Conservation (phyloP, 1,284 basidiomycete genomes). For the Apiotrichum gamsii region DNA sequence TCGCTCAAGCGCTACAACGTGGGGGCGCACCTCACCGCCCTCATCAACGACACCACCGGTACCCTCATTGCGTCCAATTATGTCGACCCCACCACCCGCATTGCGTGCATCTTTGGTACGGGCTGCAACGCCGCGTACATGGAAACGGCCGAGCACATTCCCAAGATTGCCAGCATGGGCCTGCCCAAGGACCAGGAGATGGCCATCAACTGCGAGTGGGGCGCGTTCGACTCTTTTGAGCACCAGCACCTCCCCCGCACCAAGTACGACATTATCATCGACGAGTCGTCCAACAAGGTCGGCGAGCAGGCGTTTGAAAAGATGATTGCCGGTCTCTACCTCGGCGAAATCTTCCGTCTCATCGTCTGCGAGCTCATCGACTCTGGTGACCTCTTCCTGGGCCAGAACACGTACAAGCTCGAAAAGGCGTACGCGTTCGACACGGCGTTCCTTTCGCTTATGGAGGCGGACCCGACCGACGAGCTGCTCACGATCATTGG, state of each 20-base stretch:
- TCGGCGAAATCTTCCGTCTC: slow-evolving; percentile 91
- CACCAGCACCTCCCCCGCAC: slow-evolving; percentile 92
- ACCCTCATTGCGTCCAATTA: slow-evolving; percentile 96
- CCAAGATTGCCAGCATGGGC: slow-evolving; percentile 68
- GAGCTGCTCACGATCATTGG: slow-evolving; percentile 94
- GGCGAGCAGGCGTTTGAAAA: slow-evolving; percentile 83
- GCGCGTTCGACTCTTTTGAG: slow-evolving; percentile 93
- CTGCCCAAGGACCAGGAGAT: slow-evolving; percentile 67
- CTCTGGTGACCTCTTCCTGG: slow-evolving; percentile 91
- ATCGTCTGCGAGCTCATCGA: slow-evolving; percentile 94
- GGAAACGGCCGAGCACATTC: slow-evolving; percentile 73
- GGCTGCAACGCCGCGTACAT: slow-evolving; percentile 98
- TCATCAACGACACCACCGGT: slow-evolving; percentile 96
- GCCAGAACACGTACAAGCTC: slow-evolving; percentile 96
- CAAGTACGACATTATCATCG: slow-evolving; percentile 88
- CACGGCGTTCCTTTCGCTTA: slow-evolving; percentile 92
- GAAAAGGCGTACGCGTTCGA: slow-evolving; percentile 89
- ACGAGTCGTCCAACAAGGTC: slow-evolving; percentile 92
- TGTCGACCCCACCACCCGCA: slow-evolving; percentile 81
- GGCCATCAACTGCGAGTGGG: slow-evolving; percentile 82
- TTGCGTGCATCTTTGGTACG: slow-evolving; percentile 95
- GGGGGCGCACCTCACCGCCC: slow-evolving; percentile 70
- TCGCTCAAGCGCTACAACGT: slow-evolving; percentile 57
- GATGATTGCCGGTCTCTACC: slow-evolving; percentile 95
- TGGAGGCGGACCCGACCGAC: slow-evolving; percentile 98